Conservation (phyloP, 1,139 yeast genomes). For the Sugiyamaella sp. region DNA sequence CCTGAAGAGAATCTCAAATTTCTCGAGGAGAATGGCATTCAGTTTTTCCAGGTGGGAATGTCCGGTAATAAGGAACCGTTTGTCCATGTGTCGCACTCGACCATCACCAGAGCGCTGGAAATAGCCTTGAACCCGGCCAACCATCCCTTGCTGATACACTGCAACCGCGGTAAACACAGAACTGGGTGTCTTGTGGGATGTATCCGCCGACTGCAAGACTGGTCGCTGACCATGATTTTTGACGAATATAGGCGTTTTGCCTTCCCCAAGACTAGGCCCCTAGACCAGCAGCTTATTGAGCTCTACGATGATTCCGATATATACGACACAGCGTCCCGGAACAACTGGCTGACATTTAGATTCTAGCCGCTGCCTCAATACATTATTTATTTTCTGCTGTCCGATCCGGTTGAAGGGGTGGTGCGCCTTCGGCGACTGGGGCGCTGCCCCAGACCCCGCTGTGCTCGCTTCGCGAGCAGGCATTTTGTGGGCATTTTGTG, state of each 20-base stretch:
- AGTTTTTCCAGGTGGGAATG: conserved; percentile 85
- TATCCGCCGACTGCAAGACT: conserved; percentile 78
- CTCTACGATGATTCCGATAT: conserved; percentile 72
- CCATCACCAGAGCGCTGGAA: conserved; percentile 78
- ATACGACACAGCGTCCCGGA: conserved; percentile 52
- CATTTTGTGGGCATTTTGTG: too few species aligned
- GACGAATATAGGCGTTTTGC: conserved; percentile 95
- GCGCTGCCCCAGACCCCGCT: conserved; percentile 5
- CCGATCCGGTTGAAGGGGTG: too few species aligned
- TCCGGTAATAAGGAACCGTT: conserved; percentile 73
- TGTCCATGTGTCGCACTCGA: conserved; percentile 60
- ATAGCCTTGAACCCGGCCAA: conserved; percentile 80
- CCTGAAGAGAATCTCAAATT: conserved; percentile 76
- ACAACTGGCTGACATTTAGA: conserved; percentile 62
- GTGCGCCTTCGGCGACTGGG: not conserved
- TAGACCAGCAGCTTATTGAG: conserved; percentile 95
- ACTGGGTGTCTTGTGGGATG: conserved; percentile 97
- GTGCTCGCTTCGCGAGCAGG: too few species aligned
- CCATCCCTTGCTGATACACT: conserved; percentile 90
- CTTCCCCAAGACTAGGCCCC: conserved; percentile 89
- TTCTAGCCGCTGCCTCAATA: not conserved
- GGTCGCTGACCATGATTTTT: conserved; percentile 92
- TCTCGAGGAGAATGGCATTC: conserved; percentile 60
- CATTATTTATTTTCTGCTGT: not conserved
- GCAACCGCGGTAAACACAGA: conserved; percentile 94